These are phyloP conservation scores for Clathrospora elynae DNA, from an alignment of 2,329 filamentous ascomycete genomes.

Conservation along the genomic window DNA sequence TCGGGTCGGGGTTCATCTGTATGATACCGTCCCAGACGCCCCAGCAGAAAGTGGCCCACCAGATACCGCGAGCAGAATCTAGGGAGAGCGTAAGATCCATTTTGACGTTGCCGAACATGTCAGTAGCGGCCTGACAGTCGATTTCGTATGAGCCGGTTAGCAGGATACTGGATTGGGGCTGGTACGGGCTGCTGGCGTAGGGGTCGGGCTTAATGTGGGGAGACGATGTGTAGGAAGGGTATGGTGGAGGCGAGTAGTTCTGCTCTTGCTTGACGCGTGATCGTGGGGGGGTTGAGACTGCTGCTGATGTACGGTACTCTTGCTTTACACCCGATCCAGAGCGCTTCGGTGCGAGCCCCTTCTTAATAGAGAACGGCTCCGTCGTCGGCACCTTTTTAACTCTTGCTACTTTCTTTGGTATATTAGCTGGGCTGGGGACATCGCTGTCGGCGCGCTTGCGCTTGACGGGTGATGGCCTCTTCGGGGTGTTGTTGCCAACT, in stretches of 20 bases:
- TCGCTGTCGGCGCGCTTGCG: conserved; percentile 6
- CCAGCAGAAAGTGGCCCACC: conserved; percentile 57
- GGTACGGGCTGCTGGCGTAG: neutral
- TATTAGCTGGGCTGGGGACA: neutral
- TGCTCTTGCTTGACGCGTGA: conserved; percentile 15
- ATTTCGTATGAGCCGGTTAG: conserved; percentile 56
- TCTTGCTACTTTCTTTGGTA: conserved; percentile 7
- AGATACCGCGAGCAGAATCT: conserved; percentile 33
- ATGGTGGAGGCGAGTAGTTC: neutral
- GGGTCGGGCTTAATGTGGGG: conserved; percentile 11
- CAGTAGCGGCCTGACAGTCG: conserved; percentile 27
- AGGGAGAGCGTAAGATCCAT: conserved; percentile 45
- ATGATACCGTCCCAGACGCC: conserved; percentile 52
- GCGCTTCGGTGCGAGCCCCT: neutral
- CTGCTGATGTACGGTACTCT: neutral
- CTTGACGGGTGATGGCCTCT: conserved; percentile 5
- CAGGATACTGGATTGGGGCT: conserved; percentile 20
- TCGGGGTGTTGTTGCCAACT: neutral
- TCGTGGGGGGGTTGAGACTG: conserved; percentile 12
- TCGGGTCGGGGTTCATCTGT: conserved; percentile 39
- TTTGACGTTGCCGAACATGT: conserved; percentile 29
- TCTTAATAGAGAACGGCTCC: neutral
- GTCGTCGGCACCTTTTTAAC: conserved; percentile 9
- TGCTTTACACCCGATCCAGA: neutral
- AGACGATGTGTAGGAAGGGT: too few species aligned